Evolutionary conservation across 1,284 basidiomycete species (phyloP), one percentile per base, ranked within the genome.

Genomic region (Fistulinella cinereoalba): DNA sequence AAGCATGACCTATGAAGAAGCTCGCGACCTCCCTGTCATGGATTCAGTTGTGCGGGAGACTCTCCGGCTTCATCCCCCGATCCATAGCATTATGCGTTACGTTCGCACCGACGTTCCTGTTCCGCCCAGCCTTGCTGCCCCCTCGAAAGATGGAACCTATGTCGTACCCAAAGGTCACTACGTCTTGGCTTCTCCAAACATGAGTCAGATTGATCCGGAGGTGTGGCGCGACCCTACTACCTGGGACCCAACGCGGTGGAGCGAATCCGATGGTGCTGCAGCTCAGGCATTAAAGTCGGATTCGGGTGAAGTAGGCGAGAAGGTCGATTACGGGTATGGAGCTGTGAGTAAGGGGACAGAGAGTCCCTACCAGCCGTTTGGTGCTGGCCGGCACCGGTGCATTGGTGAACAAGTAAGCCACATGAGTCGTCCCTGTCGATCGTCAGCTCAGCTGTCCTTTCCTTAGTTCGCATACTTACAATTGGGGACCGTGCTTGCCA

Each of bases 271-370:
- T 45, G 84, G 88, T 58, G 77, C 86, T 43, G 92, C 89, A 9
- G 81, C 81, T 19, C 76, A 84, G 57, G 90, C 92, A 21, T 80
- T 83, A 57, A 82, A 82, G 60, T 72, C 77, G 53, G 91, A 94
- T 65, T 69, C 75, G 43, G 88, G 90, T 57, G 82, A 81, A 55
- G 71, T 70, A 25, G 89, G 87, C 43, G 91, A 96, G 67, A 93
- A 92, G 73, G 77, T 97, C 49, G 96, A 99, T 69, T 99, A 89
- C 60, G 97, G 96, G 1, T 99, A 93, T 67, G 97, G 96, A 44
- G 81, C 81, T 58, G 91, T 97, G 37, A 90, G 86, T 68, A 96
- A 95, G 71, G 92, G 92, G 40, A 95, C 92, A 11, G 88, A 92
- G 53, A 88, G 84, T 50, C 84, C 85, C 25, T 97, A 97, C 66